Evolutionary conservation across 164 flowering plant species (phyloP).

Genomic region (Echeveria elegans): DNA sequence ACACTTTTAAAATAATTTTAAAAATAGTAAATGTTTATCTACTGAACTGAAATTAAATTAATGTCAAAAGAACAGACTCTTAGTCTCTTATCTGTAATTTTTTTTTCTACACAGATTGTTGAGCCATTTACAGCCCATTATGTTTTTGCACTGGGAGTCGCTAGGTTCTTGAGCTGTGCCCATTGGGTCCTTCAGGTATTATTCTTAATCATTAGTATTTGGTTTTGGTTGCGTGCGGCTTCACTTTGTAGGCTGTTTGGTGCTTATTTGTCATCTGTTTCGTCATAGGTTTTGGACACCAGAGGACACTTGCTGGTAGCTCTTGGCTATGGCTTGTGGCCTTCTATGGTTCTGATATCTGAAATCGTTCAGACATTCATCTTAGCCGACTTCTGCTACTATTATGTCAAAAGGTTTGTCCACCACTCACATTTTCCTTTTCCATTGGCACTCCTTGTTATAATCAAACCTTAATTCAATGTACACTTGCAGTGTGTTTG

Average conservation of each 20-base stretch:
- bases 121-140: conserved; percentile 98
- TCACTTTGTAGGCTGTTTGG: background rate
- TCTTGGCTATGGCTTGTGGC: conserved; percentile 91
- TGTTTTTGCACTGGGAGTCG: conserved; percentile 95
- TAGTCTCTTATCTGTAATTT: background rate
- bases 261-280: conserved; percentile 7
- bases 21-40: too few species aligned
- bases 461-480: background rate
- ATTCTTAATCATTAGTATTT: background rate
- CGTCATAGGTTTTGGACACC: conserved; percentile 67
- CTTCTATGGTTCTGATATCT: conserved; percentile 90
- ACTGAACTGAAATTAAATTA: too few species aligned
- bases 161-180: conserved; percentile 98
- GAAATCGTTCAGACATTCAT: conserved; percentile 96
- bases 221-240: background rate
- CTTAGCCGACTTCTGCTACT: conserved; percentile 93
- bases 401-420: conserved; percentile 75
- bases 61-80: too few species aligned
- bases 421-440: background rate
- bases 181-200: conserved; percentile 98
- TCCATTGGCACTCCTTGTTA: background rate
- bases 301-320: conserved; percentile 82
- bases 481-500: conserved; percentile 50
- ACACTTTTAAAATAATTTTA: too few species aligned
- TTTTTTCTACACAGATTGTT: conserved; percentile 66